These are phyloP conservation scores for Pseudogymnoascus pannorum DNA, from an alignment of 2,329 filamentous ascomycete genomes.

Conservation along the genomic window DNA sequence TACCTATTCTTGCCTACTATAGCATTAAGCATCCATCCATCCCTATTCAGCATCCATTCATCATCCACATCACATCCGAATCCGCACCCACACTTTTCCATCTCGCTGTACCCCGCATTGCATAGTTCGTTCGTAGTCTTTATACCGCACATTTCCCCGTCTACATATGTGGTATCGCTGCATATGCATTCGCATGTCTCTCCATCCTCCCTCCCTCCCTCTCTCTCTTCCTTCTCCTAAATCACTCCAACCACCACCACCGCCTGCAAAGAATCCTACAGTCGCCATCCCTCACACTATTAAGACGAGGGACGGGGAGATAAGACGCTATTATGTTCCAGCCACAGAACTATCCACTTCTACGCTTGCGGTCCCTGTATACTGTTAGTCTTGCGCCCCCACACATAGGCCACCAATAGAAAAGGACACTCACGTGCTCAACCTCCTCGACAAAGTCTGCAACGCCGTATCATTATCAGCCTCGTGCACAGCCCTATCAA, in stretches of 20 bases:
- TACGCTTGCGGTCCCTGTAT: constrained; percentile 4
- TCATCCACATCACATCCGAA: neutral
- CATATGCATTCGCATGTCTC: neutral
- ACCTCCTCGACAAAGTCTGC: constrained; percentile 77
- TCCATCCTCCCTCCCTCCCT: neutral
- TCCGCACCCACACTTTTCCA: neutral
- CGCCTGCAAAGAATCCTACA: neutral
- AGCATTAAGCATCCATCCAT: neutral
- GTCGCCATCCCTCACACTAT: neutral
- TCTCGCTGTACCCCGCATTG: neutral
- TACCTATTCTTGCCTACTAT: neutral
- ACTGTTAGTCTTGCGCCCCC: neutral
- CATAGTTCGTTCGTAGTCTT: neutral
- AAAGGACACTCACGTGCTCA: constrained; percentile 79
- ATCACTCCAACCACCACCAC: neutral
- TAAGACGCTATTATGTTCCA: neutral
- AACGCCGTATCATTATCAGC: constrained; percentile 88
- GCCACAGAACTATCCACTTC: neutral
- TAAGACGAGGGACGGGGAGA: neutral
- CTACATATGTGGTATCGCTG: neutral
- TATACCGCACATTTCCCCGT: neutral
- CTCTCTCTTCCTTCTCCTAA: neutral
- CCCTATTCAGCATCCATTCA: neutral
- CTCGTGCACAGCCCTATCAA: constrained; percentile 79
- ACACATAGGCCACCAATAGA: neutral